phyloP scores from a whole-genome alignment of 441 rosid genomes.

The Pelargonium cotyledonis region DNA sequence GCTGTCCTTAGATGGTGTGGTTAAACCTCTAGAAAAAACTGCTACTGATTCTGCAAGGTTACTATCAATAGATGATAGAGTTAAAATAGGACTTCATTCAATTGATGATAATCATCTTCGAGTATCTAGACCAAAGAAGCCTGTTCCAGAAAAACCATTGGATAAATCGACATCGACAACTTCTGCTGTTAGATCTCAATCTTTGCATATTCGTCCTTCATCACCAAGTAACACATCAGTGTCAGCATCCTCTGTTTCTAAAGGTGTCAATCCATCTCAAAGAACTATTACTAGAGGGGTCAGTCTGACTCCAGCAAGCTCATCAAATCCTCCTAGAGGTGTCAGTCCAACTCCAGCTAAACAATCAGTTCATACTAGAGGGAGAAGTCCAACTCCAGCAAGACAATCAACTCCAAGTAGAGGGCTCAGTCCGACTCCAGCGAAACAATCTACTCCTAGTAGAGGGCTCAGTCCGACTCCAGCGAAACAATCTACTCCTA shows the following conservation, averaged over 20 bases:
- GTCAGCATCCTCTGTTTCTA: conserved; percentile 34
- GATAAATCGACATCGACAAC: conserved; percentile 42
- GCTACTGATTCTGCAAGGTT: conserved; percentile 38
- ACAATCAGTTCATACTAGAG: too few relatives aligned
- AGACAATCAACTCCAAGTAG: too few relatives aligned
- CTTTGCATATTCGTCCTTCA: conserved; percentile 36
- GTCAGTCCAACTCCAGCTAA: too few relatives aligned
- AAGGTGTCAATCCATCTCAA: conserved; percentile 65
- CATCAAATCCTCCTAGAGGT: background rate
- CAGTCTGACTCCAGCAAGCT: background rate
- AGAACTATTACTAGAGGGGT: background rate
- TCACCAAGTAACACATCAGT: conserved; percentile 53
- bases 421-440: background rate
- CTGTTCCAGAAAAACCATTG: conserved; percentile 35
- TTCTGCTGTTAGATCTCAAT: conserved; percentile 45
- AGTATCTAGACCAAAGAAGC: conserved; percentile 33
- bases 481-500: background rate
- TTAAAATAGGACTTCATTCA: conserved; percentile 37
- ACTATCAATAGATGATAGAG: conserved; percentile 33
- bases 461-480: background rate
- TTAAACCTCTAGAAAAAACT: conserved; percentile 49
- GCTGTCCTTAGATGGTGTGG: conserved; percentile 34
- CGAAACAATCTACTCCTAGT: background rate
- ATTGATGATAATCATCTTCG: conserved; percentile 38
- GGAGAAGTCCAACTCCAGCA: background rate